Conservation (phyloP, 1,139 yeast species). For the Hansenula sp. region DNA sequence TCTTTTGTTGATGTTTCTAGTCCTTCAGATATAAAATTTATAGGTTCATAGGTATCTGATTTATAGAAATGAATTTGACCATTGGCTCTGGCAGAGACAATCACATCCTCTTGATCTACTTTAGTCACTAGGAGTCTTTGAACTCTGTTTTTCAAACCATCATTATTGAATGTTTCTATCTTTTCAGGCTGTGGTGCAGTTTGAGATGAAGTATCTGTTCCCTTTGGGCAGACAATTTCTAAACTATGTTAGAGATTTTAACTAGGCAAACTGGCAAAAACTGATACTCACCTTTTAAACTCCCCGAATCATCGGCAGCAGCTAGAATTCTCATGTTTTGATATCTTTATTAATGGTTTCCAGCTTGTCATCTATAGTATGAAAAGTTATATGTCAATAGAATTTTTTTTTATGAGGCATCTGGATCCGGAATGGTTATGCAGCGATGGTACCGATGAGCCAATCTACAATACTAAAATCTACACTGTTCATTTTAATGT, state of each 20-base stretch:
- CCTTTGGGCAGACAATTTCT: slow-evolving; percentile 51
- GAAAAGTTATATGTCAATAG: background rate
- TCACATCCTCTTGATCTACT: slow-evolving; percentile 17
- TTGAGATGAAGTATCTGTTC: slow-evolving; percentile 67
- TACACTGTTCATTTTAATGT: too few relatives aligned
- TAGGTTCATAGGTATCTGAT: slow-evolving; percentile 11
- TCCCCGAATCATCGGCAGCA: slow-evolving; percentile 54
- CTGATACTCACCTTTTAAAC: slow-evolving; percentile 31
- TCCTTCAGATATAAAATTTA: slow-evolving; percentile 31
- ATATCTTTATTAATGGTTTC: background rate
- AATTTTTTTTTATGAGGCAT: background rate
- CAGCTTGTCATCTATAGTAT: background rate
- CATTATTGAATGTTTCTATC: slow-evolving; percentile 35
- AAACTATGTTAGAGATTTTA: slow-evolving; percentile 2
- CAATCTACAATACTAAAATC: background rate
- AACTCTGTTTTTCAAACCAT: slow-evolving; percentile 28
- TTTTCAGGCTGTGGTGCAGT: slow-evolving; percentile 52
- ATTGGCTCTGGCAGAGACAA: slow-evolving; percentile 26
- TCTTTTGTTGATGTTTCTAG: slow-evolving; percentile 14
- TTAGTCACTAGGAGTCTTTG: slow-evolving; percentile 14
- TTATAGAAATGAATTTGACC: slow-evolving; percentile 24
- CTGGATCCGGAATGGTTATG: background rate
- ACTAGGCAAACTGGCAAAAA: too few relatives aligned
- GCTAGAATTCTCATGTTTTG: slow-evolving; percentile 44
- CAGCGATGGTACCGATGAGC: background rate